phyloP scores from a whole-genome alignment of 257 asterid species.

The Nicotiana paniculata region DNA sequence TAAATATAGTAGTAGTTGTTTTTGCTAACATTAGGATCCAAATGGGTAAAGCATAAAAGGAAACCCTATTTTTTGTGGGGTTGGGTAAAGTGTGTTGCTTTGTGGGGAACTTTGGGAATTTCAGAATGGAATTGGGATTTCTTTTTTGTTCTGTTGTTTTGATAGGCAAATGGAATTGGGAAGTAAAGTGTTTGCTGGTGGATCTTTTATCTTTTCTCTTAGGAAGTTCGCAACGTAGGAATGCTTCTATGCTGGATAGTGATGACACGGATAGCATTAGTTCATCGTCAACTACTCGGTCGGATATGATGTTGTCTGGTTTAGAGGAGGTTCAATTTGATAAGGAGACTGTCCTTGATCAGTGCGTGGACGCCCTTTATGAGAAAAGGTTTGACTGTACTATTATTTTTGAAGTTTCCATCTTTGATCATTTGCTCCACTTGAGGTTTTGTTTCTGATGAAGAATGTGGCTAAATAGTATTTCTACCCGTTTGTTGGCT shows the following conservation, averaged over 20 bases:
- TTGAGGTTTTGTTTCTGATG: not conserved
- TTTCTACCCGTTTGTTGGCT: slow-evolving; percentile 1
- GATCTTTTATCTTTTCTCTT: not conserved
- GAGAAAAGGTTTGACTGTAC: slow-evolving; percentile 69
- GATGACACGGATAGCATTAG: slow-evolving; percentile 77
- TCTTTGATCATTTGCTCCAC: not conserved
- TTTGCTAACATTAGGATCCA: not conserved
- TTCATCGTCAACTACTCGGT: slow-evolving; percentile 52
- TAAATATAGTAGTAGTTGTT: not conserved
- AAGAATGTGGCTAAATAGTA: not conserved
- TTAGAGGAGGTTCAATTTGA: slow-evolving; percentile 53
- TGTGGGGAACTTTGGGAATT: not conserved
- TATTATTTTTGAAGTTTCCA: not conserved
- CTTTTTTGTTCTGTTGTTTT: too few species aligned
- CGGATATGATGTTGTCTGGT: slow-evolving; percentile 35
- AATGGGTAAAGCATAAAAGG: not conserved
- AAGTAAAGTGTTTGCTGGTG: slow-evolving; percentile 5
- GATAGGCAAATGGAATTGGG: not conserved
- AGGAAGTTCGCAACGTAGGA: slow-evolving; percentile 80
- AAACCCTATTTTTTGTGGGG: not conserved
- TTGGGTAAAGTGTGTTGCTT: not conserved
- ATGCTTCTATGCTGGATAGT: slow-evolving; percentile 70
- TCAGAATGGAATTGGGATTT: not conserved
- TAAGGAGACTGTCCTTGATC: slow-evolving; percentile 65
- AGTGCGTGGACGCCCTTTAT: slow-evolving; percentile 65